phyloP scores from a whole-genome alignment of 306 rosid genomes.

The Gillenia trifoliata region DNA sequence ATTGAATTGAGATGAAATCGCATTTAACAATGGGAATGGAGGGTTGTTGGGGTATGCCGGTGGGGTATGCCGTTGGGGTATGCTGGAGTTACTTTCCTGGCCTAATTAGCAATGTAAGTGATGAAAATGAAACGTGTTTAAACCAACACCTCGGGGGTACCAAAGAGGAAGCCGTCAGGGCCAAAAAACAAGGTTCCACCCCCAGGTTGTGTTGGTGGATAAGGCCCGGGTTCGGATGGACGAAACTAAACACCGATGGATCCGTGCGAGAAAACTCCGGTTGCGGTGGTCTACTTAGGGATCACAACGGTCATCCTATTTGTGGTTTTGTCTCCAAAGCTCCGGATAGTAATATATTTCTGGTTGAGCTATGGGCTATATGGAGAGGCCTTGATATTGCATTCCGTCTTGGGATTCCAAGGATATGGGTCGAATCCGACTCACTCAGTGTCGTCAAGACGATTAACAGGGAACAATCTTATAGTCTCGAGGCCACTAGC shows the following conservation, averaged over 20 bases:
- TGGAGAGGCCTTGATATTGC: constrained; percentile 34
- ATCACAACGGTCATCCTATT: constrained; percentile 37
- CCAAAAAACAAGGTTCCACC: no score
- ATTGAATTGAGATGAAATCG: no score
- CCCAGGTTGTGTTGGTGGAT: constrained; percentile 44
- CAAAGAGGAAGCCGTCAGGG: no score
- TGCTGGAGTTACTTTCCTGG: no score
- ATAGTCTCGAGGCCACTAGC: constrained; percentile 26
- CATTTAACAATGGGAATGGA: no score
- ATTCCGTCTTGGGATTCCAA: constrained; percentile 12
- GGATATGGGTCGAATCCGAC: constrained; percentile 28
- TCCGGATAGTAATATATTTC: constrained; percentile 22
- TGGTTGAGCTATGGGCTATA: constrained; percentile 30
- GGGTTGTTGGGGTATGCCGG: no score
- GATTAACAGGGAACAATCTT: constrained; percentile 32
- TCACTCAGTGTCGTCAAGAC: constrained; percentile 28
- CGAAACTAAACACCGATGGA: constrained; percentile 67
- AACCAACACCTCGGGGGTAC: no score
- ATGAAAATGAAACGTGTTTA: no score
- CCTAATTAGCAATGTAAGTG: no score
- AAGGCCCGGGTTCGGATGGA: constrained; percentile 56
- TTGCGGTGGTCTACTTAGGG: constrained; percentile 61
- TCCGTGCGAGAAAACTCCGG: constrained; percentile 38
- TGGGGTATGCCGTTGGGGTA: no score
- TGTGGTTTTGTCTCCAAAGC: constrained; percentile 66